Evolutionary conservation across 495 filamentous ascomycete genomes (phyloP).

Genomic region (Penicillium egyptiacum): DNA sequence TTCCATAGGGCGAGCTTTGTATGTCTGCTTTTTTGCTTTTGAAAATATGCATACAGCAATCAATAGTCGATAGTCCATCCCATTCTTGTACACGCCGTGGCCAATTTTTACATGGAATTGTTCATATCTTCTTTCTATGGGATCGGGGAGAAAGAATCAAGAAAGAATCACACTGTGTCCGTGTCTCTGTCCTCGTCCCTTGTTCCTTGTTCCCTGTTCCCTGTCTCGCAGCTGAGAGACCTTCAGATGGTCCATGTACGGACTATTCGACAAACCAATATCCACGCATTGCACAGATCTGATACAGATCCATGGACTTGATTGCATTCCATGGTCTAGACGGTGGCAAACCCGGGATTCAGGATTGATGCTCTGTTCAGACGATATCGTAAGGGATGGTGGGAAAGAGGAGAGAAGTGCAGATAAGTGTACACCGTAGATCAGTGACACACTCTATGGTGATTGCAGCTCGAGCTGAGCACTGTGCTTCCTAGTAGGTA

Average conservation of each 20-base stretch:
- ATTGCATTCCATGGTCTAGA: neutral
- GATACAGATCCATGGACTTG: neutral
- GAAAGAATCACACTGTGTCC: neutral
- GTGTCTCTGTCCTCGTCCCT: neutral
- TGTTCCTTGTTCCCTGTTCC: conserved; percentile 7
- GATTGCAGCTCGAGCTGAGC: conserved; percentile 1
- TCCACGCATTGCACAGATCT: neutral
- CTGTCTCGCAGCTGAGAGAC: conserved; percentile 6
- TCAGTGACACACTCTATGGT: neutral
- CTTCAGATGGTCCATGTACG: neutral
- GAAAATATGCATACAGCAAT: conserved; percentile 4
- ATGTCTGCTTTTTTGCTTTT: neutral
- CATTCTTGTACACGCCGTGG: neutral
- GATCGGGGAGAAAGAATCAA: conserved; percentile 3
- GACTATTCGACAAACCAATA: neutral
- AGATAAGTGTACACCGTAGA: neutral
- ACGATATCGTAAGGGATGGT: neutral
- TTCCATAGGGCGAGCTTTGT: neutral
- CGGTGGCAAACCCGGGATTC: conserved; percentile 7
- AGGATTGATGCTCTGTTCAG: neutral
- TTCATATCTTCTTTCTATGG: neutral
- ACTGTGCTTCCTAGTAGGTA: conserved; percentile 1
- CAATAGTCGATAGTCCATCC: conserved; percentile 5
- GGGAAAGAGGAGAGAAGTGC: neutral
- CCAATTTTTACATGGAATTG: neutral